Conservation (phyloP, 352 stramenopile species). For the Halophytophthora batemanensis region DNA sequence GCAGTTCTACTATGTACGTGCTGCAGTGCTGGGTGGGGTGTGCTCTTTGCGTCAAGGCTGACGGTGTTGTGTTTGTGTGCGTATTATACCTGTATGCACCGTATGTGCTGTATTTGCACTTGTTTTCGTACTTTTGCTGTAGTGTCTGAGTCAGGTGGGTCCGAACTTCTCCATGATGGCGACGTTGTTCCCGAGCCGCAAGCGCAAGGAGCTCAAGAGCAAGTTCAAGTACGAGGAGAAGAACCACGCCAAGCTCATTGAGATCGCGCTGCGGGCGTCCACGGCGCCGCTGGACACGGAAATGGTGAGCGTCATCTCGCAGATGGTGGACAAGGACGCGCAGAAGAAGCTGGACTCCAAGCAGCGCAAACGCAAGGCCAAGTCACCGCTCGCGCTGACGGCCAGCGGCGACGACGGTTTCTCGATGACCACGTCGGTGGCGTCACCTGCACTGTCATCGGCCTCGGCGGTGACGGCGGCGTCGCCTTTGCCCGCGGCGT, state of each 20-base stretch:
- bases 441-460: conserved; percentile 13
- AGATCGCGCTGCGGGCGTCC: conserved; percentile 75
- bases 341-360: conserved; percentile 51
- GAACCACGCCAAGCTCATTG: conserved; percentile 65
- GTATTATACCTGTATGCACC: background rate
- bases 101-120: background rate
- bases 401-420: conserved; percentile 6
- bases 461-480: conserved; percentile 26
- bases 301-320: conserved; percentile 74
- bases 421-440: conserved; percentile 21
- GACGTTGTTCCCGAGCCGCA: conserved; percentile 77
- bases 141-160: conserved; percentile 80
- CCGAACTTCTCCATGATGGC: conserved; percentile 88
- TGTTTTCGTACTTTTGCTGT: background rate
- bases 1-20: conserved; percentile 83
- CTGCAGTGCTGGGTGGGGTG: background rate
- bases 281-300: conserved; percentile 71
- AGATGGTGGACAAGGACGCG: conserved; percentile 74
- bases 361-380: conserved; percentile 30
- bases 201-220: conserved; percentile 81
- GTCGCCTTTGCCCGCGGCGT: background rate
- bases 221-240: conserved; percentile 90
- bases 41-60: background rate
- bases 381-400: conserved; percentile 9
- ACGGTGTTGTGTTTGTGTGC: background rate